These are phyloP conservation scores for Termitomyces sp. DNA, from an alignment of 768 basidiomycete species.

Conservation along the genomic window DNA sequence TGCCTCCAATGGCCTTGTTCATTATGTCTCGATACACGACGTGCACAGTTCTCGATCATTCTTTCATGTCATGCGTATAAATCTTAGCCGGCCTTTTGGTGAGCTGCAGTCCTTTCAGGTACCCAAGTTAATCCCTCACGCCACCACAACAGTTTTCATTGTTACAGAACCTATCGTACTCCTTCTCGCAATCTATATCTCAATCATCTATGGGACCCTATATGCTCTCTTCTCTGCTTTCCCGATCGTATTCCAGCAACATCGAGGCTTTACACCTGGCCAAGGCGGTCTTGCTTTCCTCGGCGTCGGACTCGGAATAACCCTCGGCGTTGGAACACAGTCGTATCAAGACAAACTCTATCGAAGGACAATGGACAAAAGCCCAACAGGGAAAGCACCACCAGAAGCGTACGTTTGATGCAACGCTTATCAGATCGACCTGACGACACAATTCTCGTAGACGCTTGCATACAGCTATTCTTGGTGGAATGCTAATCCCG, in stretches of 20 bases:
- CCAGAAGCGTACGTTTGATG: slow-evolving; percentile 52
- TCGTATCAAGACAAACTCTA: slow-evolving; percentile 56
- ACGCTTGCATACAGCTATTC: slow-evolving; percentile 56
- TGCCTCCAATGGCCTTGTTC: slow-evolving; percentile 34
- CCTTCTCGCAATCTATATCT: slow-evolving; percentile 53
- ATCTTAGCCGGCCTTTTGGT: slow-evolving; percentile 57
- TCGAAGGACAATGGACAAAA: slow-evolving; percentile 43
- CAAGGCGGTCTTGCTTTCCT: slow-evolving; percentile 61
- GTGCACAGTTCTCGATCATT: slow-evolving; percentile 39
- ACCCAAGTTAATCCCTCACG: not conserved
- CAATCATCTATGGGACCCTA: slow-evolving; percentile 59
- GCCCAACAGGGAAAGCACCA: slow-evolving; percentile 45
- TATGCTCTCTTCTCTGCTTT: slow-evolving; percentile 66
- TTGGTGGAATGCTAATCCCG: slow-evolving; percentile 51
- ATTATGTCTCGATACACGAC: slow-evolving; percentile 53
- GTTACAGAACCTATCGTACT: slow-evolving; percentile 64
- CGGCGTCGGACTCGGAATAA: slow-evolving; percentile 58
- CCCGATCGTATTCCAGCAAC: slow-evolving; percentile 56
- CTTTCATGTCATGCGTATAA: slow-evolving; percentile 39
- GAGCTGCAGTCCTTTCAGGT: slow-evolving; percentile 18
- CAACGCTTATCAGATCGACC: not conserved
- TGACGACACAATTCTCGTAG: slow-evolving; percentile 24
- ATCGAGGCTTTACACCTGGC: slow-evolving; percentile 49
- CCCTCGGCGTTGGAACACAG: slow-evolving; percentile 46
- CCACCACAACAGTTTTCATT: slow-evolving; percentile 43